Evolutionary conservation across 495 filamentous ascomycete species (phyloP), one percentile per base, ranked within the genome.

Genomic region (Daldinia loculata): DNA sequence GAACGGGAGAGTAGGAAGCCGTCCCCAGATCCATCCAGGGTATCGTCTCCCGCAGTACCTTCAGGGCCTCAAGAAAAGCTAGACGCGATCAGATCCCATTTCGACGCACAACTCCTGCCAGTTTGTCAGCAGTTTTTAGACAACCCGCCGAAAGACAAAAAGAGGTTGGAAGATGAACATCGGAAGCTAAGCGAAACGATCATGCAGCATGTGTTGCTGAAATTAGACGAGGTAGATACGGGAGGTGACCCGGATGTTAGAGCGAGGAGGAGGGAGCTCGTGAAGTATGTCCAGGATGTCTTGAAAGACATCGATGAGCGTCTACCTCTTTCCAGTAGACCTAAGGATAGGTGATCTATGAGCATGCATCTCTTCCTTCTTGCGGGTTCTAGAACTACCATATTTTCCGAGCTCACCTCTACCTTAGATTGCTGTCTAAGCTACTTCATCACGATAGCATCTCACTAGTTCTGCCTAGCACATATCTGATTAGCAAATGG

Each of bases 151-250:
- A 72, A 71, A 3, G 93, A 98, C 26, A 71, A 77, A 19, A 90
- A 91, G 78, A 90, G 90, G 80, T 83, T 88, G 43, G 88, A 88
- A 19, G 91, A 92, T 43, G 91, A 95, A 69, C 89, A 98, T 67
- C 89, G 91, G 78, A 91, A 88, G 76, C 75, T 98, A 36, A 89
- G 86, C 29, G 95, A 98, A 83, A 92, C 89, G 4, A 90, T 97
- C 60, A 81, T 98, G 83, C 85, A 88, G 56, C 92, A 97, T 76
- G 85, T 95, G 6, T 69, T 97, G 63, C 71, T 99, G 72, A 97
- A 96, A 80, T 83, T 95, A 27, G 94, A 98, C 81, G 90, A 84
- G 14, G 89, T 97, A 27, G 92, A 95, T 61, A 90, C 88, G 3
- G 87, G 90, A 19, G 89, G 87, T 6, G 86, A 95, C 70, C 83